These are phyloP conservation scores for Nidula microcarpa DNA, from an alignment of 768 basidiomycete genomes.

Conservation along the genomic window DNA sequence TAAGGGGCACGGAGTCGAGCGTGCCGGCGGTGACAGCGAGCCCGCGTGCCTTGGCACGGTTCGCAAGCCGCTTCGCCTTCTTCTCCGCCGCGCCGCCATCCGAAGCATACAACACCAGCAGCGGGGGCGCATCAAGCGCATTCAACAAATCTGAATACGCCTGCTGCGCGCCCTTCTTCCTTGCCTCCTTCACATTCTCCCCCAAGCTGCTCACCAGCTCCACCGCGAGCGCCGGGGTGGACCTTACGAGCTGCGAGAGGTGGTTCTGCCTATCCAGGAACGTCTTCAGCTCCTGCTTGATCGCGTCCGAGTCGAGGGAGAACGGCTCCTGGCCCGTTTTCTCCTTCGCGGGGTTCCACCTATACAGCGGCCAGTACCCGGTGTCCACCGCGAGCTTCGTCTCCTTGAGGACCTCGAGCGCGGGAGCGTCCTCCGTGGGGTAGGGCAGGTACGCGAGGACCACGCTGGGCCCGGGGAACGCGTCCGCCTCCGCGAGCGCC, in stretches of 20 bases:
- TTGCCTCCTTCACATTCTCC: constrained; percentile 77
- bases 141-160: constrained; percentile 82
- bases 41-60: constrained; percentile 81
- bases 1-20: constrained; percentile 78
- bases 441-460: constrained; percentile 95
- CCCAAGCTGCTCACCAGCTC: constrained; percentile 85
- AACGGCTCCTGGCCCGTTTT: constrained; percentile 77
- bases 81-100: constrained; percentile 98
- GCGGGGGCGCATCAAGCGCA: constrained; percentile 83
- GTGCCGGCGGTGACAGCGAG: constrained; percentile 71
- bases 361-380: constrained; percentile 97
- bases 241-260: constrained; percentile 85
- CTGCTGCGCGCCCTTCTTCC: constrained; percentile 76
- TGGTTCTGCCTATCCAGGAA: constrained; percentile 98
- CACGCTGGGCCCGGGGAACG: constrained; percentile 84
- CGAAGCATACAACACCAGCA: constrained; percentile 89
- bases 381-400: constrained; percentile 95
- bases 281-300: constrained; percentile 89
- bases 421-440: constrained; percentile 66
- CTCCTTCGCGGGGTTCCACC: constrained; percentile 93
- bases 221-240: constrained; percentile 74
- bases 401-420: constrained; percentile 92
- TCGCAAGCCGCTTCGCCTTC: constrained; percentile 82
- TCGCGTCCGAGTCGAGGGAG: constrained; percentile 85
- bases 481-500: constrained; percentile 87